Evolutionary conservation across 2,329 filamentous ascomycete genomes (phyloP).

Genomic region (Colletotrichum tofieldiae): DNA sequence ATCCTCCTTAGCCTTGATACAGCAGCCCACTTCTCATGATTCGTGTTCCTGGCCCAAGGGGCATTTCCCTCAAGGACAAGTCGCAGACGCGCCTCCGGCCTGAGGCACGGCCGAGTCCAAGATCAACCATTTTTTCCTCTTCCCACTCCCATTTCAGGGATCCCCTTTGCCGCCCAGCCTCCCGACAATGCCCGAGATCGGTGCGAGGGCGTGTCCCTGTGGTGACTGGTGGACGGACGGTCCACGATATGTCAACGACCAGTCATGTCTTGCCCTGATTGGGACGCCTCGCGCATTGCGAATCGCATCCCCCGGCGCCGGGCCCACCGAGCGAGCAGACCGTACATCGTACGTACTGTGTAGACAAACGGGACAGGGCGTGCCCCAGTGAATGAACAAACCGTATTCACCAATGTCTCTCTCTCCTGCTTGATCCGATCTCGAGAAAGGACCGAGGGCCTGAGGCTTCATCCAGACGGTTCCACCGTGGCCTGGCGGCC

Average conservation of each 20-base stretch:
- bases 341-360: background rate
- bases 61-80: slow-evolving; percentile 3
- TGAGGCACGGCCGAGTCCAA: slow-evolving; percentile 19
- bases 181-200: slow-evolving; percentile 43
- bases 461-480: slow-evolving; percentile 41
- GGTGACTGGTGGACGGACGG: slow-evolving; percentile 23
- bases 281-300: slow-evolving; percentile 40
- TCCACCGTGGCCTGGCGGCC: slow-evolving; percentile 41
- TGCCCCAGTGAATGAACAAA: slow-evolving; percentile 16
- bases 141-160: slow-evolving; percentile 14
- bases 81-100: slow-evolving; percentile 1
- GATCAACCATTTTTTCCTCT: slow-evolving; percentile 14
- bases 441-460: slow-evolving; percentile 21
- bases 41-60: slow-evolving; percentile 38
- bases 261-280: slow-evolving; percentile 40
- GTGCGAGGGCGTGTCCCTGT: slow-evolving; percentile 35
- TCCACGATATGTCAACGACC: slow-evolving; percentile 41
- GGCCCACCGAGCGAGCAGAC: slow-evolving; percentile 32
- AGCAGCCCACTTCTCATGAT: slow-evolving; percentile 42
- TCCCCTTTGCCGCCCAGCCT: slow-evolving; percentile 37
- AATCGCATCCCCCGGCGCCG: slow-evolving; percentile 28
- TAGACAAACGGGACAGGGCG: slow-evolving; percentile 3
- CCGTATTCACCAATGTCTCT: slow-evolving; percentile 35
- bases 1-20: slow-evolving; percentile 31
- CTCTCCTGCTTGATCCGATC: slow-evolving; percentile 40